Conservation (phyloP, 129 eudicot genomes). For the Solidago caesia region DNA sequence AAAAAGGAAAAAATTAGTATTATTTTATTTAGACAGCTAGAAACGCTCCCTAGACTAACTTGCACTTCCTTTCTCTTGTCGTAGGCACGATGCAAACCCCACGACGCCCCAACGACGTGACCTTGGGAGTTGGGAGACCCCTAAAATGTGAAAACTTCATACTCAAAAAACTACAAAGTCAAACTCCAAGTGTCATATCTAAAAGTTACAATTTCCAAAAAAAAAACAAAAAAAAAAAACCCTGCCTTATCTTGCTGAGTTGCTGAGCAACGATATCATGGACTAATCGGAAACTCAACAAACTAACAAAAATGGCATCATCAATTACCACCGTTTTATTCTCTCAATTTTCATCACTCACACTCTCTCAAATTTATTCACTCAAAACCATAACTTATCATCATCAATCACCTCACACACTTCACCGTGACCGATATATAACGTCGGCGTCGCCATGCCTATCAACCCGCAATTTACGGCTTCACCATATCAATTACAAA, state of each 20-base stretch:
- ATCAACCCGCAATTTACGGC: conserved; percentile 19
- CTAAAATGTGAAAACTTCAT: neutral
- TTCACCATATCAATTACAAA: conserved; percentile 9
- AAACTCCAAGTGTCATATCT: neutral
- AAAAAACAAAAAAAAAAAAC: too few species aligned
- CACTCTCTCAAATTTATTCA: conserved; percentile 15
- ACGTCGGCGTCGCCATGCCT: conserved; percentile 27
- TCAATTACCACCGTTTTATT: conserved; percentile 25
- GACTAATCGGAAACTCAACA: conserved; percentile 19
- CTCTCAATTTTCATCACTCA: conserved; percentile 28
- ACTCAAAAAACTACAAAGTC: too few species aligned
- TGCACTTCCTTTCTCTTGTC: too few species aligned
- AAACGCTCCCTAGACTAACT: too few species aligned
- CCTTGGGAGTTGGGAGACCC: too few species aligned
- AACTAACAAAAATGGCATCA: conserved; percentile 27
- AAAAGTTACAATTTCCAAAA: neutral
- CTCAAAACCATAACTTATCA: conserved; percentile 25
- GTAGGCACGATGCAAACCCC: too few species aligned
- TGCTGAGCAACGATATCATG: neutral
- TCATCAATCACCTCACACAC: conserved; percentile 12
- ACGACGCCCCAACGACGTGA: too few species aligned
- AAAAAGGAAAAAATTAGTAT: too few species aligned
- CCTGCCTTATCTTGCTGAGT: conserved; percentile 23
- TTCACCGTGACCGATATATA: neutral
- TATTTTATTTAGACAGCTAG: too few species aligned